These are phyloP conservation scores for Epichloe sylvatica DNA, from an alignment of 2,329 filamentous ascomycete species.

Conservation along the genomic window DNA sequence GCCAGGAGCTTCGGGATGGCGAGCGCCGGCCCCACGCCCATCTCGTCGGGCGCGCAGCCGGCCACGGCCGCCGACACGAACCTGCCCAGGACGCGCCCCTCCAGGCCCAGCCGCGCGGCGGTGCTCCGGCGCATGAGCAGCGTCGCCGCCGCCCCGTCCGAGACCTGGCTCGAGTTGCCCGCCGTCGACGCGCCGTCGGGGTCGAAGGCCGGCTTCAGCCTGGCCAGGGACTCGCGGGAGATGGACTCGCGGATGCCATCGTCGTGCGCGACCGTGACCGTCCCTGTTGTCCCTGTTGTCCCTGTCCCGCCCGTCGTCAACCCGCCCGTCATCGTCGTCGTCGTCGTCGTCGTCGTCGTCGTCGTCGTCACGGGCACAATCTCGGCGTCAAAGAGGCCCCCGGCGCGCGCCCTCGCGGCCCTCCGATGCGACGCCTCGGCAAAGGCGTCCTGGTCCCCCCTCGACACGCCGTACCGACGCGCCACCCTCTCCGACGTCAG, in stretches of 20 bases:
- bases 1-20: constrained; percentile 73
- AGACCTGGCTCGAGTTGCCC: constrained; percentile 75
- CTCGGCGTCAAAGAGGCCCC: constrained; percentile 61
- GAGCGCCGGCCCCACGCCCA: constrained; percentile 80
- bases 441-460: constrained; percentile 71
- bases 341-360: constrained; percentile 34
- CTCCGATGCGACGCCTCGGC: constrained; percentile 61
- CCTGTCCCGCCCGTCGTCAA: constrained; percentile 22
- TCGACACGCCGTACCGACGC: constrained; percentile 54
- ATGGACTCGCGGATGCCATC: constrained; percentile 66
- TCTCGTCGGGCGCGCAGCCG: constrained; percentile 78
- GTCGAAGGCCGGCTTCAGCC: constrained; percentile 77
- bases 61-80: constrained; percentile 65
- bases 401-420: constrained; percentile 54
- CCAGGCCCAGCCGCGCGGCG: constrained; percentile 58
- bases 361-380: constrained; percentile 64
- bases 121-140: constrained; percentile 76
- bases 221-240: constrained; percentile 54
- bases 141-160: constrained; percentile 72
- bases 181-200: constrained; percentile 64
- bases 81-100: constrained; percentile 58
- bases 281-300: constrained; percentile 31
- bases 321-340: constrained; percentile 39
- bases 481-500: constrained; percentile 84
- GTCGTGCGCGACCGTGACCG: constrained; percentile 59